phyloP scores from a whole-genome alignment of 768 basidiomycete species.

The Lactarius hatsudake region DNA sequence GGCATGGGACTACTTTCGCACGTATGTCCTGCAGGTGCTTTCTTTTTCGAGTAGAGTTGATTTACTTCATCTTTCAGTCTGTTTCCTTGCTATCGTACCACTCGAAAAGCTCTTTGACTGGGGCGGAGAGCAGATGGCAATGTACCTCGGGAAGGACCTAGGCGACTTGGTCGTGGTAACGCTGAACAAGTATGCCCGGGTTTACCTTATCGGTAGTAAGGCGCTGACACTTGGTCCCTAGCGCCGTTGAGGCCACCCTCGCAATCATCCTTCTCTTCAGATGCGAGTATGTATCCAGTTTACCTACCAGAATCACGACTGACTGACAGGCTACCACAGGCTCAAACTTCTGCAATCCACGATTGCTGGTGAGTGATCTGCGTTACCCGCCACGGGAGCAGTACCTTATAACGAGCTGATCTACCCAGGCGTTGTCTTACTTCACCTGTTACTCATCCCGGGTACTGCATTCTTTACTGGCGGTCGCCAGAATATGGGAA shows the following conservation, averaged over 20 bases:
- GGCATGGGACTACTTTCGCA: constrained; percentile 24
- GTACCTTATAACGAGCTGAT: neutral
- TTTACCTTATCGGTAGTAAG: neutral
- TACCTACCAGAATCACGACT: neutral
- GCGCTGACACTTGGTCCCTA: constrained; percentile 30
- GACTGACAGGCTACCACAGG: constrained; percentile 34
- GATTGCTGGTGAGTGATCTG: constrained; percentile 47
- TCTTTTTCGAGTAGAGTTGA: neutral
- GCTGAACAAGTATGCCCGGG: constrained; percentile 55
- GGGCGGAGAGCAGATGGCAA: constrained; percentile 54
- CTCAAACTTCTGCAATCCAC: constrained; percentile 66
- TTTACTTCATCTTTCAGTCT: constrained; percentile 40
- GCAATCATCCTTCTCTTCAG: constrained; percentile 63
- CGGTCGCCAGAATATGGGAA: constrained; percentile 58
- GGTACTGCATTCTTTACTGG: constrained; percentile 68
- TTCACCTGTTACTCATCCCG: constrained; percentile 70
- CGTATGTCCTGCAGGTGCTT: constrained; percentile 23
- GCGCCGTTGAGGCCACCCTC: constrained; percentile 68
- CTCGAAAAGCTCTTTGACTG: constrained; percentile 66
- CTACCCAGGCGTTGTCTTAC: constrained; percentile 57
- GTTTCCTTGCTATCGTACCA: constrained; percentile 63
- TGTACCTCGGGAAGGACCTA: constrained; percentile 54
- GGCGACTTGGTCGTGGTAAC: constrained; percentile 68
- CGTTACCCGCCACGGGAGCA: neutral
- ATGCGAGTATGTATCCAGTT: constrained; percentile 56